phyloP scores from a whole-genome alignment of 495 filamentous ascomycete species.

The Oleoguttula mirabilis region DNA sequence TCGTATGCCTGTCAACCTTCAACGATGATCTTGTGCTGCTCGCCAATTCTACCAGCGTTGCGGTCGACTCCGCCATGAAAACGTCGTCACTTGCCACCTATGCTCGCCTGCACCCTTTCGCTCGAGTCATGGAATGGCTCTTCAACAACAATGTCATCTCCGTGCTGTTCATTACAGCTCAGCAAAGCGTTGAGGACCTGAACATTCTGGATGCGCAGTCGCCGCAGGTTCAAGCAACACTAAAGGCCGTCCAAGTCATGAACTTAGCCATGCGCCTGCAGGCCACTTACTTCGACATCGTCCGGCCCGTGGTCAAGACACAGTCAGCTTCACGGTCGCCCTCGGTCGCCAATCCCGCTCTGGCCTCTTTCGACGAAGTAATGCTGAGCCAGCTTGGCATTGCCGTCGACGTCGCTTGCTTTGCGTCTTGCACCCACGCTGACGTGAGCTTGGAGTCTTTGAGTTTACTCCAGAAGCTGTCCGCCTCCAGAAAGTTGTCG shows the following conservation, averaged over 20 bases:
- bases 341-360: conserved; percentile 55
- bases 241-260: conserved; percentile 68
- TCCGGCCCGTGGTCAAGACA: conserved; percentile 61
- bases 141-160: conserved; percentile 83
- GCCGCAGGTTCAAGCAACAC: conserved; percentile 58
- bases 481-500: conserved; percentile 63
- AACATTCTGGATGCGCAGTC: conserved; percentile 55
- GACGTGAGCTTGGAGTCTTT: conserved; percentile 65
- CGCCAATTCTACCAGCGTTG: conserved; percentile 58
- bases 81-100: conserved; percentile 63
- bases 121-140: conserved; percentile 90
- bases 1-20: conserved; percentile 64
- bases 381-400: conserved; percentile 66
- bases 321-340: conserved; percentile 34
- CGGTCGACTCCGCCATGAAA: conserved; percentile 59
- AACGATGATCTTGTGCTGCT: conserved; percentile 84
- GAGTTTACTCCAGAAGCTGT: conserved; percentile 69
- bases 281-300: conserved; percentile 78
- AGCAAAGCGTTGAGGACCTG: conserved; percentile 58
- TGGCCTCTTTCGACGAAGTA: conserved; percentile 82
- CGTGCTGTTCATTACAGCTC: conserved; percentile 61
- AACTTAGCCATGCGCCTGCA: conserved; percentile 71
- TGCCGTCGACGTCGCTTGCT: conserved; percentile 67
- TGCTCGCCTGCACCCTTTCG: conserved; percentile 76
- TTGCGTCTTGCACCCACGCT: conserved; percentile 67